phyloP scores from a whole-genome alignment of 2,329 filamentous ascomycete genomes.

The Geosmithia flava region DNA sequence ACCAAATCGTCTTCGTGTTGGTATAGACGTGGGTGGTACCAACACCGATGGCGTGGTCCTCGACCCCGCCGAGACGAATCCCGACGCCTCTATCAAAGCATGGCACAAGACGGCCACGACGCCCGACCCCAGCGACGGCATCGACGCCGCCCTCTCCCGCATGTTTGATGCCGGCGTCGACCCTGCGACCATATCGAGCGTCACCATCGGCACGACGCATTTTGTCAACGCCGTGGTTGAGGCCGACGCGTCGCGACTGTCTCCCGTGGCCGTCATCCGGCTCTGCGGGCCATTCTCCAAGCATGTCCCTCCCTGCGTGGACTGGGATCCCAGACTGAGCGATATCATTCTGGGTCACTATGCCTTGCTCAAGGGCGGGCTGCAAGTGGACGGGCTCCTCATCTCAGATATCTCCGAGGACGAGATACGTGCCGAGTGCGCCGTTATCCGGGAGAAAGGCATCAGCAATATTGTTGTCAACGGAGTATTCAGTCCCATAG shows the following conservation, averaged over 20 bases:
- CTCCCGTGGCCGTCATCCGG: slow-evolving; percentile 39
- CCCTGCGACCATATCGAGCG: slow-evolving; percentile 27
- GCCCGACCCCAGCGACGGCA: slow-evolving; percentile 31
- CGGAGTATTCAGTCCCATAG: slow-evolving; percentile 41
- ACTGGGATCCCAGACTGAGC: slow-evolving; percentile 38
- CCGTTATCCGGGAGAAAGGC: slow-evolving; percentile 22
- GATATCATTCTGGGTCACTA: slow-evolving; percentile 31
- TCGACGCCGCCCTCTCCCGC: slow-evolving; percentile 27
- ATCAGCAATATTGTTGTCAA: slow-evolving; percentile 34
- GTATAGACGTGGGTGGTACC: slow-evolving; percentile 35
- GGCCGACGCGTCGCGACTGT: slow-evolving; percentile 32
- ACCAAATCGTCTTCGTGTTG: slow-evolving; percentile 19
- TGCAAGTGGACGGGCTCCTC: slow-evolving; percentile 36
- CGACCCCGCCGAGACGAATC: slow-evolving; percentile 22
- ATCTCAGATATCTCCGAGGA: slow-evolving; percentile 31
- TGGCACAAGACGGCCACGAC: slow-evolving; percentile 38
- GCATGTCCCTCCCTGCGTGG: slow-evolving; percentile 35
- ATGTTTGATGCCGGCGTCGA: slow-evolving; percentile 23
- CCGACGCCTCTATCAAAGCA: slow-evolving; percentile 29
- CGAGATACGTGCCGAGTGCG: slow-evolving; percentile 25
- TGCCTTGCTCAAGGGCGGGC: slow-evolving; percentile 32
- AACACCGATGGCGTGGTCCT: slow-evolving; percentile 42
- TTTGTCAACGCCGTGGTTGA: slow-evolving; percentile 48
- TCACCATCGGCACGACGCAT: slow-evolving; percentile 43
- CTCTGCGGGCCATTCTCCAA: slow-evolving; percentile 41